These are phyloP conservation scores for Kodamaea ohmeri DNA, from an alignment of 1,139 yeast genomes.

Conservation along the genomic window DNA sequence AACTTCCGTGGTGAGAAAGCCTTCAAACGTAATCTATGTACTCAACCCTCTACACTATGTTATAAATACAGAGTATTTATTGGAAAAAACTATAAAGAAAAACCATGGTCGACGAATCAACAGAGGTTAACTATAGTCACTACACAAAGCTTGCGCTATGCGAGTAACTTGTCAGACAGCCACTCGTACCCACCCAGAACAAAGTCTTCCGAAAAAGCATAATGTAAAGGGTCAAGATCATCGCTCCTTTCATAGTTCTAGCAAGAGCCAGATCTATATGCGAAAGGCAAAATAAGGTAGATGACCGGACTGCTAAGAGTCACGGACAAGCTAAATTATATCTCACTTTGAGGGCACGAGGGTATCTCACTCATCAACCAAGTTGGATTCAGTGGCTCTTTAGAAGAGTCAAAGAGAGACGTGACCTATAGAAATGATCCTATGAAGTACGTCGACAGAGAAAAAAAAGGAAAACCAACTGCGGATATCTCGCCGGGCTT, in stretches of 20 bases:
- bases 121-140: constrained; percentile 16
- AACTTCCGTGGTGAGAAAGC: too few relatives aligned
- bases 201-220: constrained; percentile 88
- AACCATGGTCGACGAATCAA: constrained; percentile 20
- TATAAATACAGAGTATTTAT: constrained; percentile 9
- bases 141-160: constrained; percentile 8
- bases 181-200: constrained; percentile 93
- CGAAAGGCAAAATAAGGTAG: constrained; percentile 56
- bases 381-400: constrained; percentile 99
- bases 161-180: constrained; percentile 95
- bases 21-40: background rate
- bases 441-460: constrained; percentile 86
- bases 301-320: constrained; percentile 83
- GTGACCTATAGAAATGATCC: constrained; percentile 99
- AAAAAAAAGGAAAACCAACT: constrained; percentile 31
- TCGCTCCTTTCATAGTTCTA: constrained; percentile 74
- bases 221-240: constrained; percentile 94
- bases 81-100: constrained; percentile 10
- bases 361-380: constrained; percentile 79
- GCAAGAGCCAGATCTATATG: constrained; percentile 18
- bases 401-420: constrained; percentile 99
- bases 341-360: constrained; percentile 78
- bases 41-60: background rate
- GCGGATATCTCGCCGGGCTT: background rate
- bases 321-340: constrained; percentile 75